phyloP scores from a whole-genome alignment of 108 stramenopile species.

The Mediolabrus comicus region DNA sequence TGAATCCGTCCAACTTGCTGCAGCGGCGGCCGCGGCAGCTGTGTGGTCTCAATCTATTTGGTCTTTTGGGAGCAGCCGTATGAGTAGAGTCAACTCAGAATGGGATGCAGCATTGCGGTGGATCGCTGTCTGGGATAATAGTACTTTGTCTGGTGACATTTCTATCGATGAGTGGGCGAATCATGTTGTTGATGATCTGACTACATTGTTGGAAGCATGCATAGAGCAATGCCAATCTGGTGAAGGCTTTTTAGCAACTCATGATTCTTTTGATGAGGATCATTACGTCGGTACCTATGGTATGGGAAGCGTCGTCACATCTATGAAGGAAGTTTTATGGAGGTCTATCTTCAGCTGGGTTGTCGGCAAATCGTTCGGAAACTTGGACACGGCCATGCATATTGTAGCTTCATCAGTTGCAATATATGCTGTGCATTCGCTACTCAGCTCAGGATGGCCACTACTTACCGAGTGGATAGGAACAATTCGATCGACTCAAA shows the following conservation, averaged over 20 bases:
- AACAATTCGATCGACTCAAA: slow-evolving; percentile 4
- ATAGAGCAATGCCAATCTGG: slow-evolving; percentile 25
- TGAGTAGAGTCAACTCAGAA: slow-evolving; percentile 35
- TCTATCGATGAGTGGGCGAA: slow-evolving; percentile 23
- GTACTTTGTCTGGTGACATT: slow-evolving; percentile 1
- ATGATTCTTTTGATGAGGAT: slow-evolving; percentile 1
- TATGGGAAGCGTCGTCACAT: slow-evolving; percentile 1
- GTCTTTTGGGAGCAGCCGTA: slow-evolving; percentile 22
- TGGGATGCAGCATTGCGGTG: slow-evolving; percentile 48
- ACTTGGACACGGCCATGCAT: slow-evolving; percentile 8
- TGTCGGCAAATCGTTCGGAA: slow-evolving; percentile 4
- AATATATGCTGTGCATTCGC: slow-evolving; percentile 14
- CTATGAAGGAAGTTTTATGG: slow-evolving; percentile 3
- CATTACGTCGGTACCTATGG: neutral
- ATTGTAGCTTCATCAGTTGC: slow-evolving; percentile 24
- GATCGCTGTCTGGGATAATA: slow-evolving; percentile 45
- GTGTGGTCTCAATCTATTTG: slow-evolving; percentile 22
- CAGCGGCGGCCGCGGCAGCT: slow-evolving; percentile 34
- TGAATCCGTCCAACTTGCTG: slow-evolving; percentile 33
- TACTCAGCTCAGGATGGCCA: slow-evolving; percentile 11
- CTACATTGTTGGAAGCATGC: slow-evolving; percentile 26
- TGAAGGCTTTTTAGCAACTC: slow-evolving; percentile 6
- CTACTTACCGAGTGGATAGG: slow-evolving; percentile 6
- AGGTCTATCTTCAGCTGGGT: slow-evolving; percentile 30
- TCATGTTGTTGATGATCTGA: slow-evolving; percentile 36